Percentiles rank a stretch among this genome's conserved stretches.
Conservation (phyloP, 2,329 filamentous ascomycete species). For the Pseudocercospora eumusae region DNA sequence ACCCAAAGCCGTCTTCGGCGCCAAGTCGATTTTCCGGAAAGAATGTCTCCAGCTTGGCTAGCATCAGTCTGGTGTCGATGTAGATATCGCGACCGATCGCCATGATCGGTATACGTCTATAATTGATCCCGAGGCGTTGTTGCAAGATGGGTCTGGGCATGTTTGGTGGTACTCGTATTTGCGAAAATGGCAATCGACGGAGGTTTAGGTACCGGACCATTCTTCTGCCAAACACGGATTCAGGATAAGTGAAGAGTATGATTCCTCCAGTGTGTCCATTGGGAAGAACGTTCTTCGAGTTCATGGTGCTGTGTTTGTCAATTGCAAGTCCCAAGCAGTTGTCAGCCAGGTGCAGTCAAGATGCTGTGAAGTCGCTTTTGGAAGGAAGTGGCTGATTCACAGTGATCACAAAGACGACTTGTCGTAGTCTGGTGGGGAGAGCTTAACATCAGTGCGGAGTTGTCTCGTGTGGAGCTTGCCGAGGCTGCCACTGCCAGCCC, state of each 20-base stretch:
- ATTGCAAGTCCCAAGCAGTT: neutral
- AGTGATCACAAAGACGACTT: neutral
- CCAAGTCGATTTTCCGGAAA: slow-evolving; percentile 18
- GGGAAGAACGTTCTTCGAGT: neutral
- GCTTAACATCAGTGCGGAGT: neutral
- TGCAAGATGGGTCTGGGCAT: slow-evolving; percentile 25
- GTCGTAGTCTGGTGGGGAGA: neutral
- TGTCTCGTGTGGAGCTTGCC: neutral
- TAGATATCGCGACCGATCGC: slow-evolving; percentile 31
- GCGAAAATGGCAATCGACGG: slow-evolving; percentile 22
- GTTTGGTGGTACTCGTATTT: slow-evolving; percentile 27
- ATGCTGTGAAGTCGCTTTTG: neutral
- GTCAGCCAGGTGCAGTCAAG: neutral
- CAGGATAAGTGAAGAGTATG: slow-evolving; percentile 28
- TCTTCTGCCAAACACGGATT: slow-evolving; percentile 26
- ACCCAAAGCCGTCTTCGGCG: slow-evolving; percentile 17
- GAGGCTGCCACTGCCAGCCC: neutral
- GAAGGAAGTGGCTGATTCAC: neutral
- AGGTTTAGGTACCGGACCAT: slow-evolving; percentile 27
- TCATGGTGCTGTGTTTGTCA: neutral
- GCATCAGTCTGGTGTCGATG: slow-evolving; percentile 30
- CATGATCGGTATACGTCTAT: slow-evolving; percentile 30
- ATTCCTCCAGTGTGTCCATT: slow-evolving; percentile 19
- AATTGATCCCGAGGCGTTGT: slow-evolving; percentile 26
- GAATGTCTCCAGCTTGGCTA: slow-evolving; percentile 24